phyloP scores from a whole-genome alignment of 2,329 filamentous ascomycete genomes.

The Ustilaginoidea virens region DNA sequence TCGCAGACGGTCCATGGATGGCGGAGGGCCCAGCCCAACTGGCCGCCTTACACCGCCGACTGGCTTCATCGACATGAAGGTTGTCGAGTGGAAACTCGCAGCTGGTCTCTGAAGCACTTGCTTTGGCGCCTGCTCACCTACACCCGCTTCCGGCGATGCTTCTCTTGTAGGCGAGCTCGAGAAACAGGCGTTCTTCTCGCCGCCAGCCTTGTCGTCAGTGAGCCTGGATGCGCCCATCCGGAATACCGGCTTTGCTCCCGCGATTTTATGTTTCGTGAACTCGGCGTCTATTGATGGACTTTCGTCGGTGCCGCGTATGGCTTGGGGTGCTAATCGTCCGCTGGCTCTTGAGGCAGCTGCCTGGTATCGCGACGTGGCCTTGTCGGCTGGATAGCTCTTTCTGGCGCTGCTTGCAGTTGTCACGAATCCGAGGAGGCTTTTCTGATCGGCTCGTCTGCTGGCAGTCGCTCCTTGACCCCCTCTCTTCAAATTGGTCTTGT shows the following conservation, averaged over 20 bases:
- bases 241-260: conserved; percentile 17
- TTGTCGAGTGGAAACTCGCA: conserved; percentile 36
- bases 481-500: conserved; percentile 8
- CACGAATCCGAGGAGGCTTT: conserved; percentile 27
- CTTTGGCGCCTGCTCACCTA: conserved; percentile 10
- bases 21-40: conserved; percentile 27
- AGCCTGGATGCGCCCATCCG: conserved; percentile 15
- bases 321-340: conserved; percentile 4
- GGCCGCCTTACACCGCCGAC: conserved; percentile 27
- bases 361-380: conserved; percentile 12
- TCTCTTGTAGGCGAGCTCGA: conserved; percentile 38
- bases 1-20: conserved; percentile 32
- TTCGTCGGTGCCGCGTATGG: conserved; percentile 3
- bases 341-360: conserved; percentile 10
- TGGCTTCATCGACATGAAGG: conserved; percentile 24
- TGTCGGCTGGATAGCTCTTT: conserved; percentile 7
- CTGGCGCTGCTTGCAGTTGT: conserved; percentile 8
- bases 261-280: conserved; percentile 25
- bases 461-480: conserved; percentile 12
- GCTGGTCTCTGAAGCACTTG: conserved; percentile 17
- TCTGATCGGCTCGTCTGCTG: conserved; percentile 22
- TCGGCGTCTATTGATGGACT: conserved; percentile 14
- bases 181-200: conserved; percentile 38
- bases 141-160: conserved; percentile 7
- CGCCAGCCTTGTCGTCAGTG: conserved; percentile 13